These are phyloP conservation scores for Hyphodiscus hymeniophilus DNA, from an alignment of 495 filamentous ascomycete species.

Conservation along the genomic window DNA sequence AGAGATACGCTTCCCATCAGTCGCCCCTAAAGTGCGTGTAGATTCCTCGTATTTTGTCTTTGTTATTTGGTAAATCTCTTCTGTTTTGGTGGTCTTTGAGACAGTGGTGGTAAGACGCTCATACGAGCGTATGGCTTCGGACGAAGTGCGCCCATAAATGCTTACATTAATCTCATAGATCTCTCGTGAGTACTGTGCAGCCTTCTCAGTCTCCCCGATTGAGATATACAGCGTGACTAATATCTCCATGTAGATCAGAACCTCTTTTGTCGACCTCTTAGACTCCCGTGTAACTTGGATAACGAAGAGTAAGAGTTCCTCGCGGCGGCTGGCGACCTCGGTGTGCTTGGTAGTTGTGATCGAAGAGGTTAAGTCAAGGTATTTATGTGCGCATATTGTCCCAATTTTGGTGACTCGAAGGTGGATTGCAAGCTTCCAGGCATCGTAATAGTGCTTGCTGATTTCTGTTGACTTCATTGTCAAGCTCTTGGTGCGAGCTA, in stretches of 20 bases:
- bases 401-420: not conserved
- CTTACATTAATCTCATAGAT: not conserved
- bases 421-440: not conserved
- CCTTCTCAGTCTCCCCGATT: slow-evolving; percentile 5
- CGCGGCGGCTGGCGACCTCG: not conserved
- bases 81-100: not conserved
- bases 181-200: not conserved
- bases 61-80: slow-evolving; percentile 2
- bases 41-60: not conserved
- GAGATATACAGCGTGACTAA: slow-evolving; percentile 1
- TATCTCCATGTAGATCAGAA: not conserved
- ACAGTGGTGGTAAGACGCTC: not conserved
- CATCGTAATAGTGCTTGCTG: slow-evolving; percentile 2
- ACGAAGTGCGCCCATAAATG: not conserved
- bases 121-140: not conserved
- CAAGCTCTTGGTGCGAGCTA: not conserved
- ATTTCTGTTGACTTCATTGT: not conserved
- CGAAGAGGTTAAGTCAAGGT: not conserved
- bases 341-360: not conserved
- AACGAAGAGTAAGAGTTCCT: not conserved
- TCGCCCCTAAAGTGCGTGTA: not conserved
- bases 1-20: not conserved
- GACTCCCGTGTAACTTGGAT: not conserved
- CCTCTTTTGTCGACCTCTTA: not conserved
- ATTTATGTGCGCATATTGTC: slow-evolving; percentile 1